Evolutionary conservation across 345 rosid species (phyloP).

Genomic region (Melaleuca quinquenervia): DNA sequence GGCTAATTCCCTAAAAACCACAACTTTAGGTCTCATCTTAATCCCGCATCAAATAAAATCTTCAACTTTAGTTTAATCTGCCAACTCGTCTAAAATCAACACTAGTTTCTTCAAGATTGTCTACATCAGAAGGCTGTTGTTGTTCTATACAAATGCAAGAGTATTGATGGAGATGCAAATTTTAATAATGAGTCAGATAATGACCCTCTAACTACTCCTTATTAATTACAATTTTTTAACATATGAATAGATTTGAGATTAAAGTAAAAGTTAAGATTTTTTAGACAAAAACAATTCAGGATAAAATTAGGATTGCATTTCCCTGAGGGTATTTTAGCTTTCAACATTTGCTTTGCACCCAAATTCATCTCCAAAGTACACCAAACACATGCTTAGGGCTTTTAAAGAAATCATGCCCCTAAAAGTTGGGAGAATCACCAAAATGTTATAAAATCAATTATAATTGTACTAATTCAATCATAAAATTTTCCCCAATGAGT

Average conservation of each 20-base stretch:
- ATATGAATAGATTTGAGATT: neutral
- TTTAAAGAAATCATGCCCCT: neutral
- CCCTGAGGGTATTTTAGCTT: no score
- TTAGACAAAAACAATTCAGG: neutral
- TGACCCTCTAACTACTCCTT: neutral
- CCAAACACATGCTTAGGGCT: neutral
- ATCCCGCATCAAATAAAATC: neutral
- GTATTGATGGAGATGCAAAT: neutral
- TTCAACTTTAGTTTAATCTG: neutral
- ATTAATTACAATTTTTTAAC: neutral
- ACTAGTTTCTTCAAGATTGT: neutral
- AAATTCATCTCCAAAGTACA: no score
- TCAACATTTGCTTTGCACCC: no score
- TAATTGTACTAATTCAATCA: no score
- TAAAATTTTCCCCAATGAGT: no score
- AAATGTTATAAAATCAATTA: no score
- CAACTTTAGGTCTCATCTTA: neutral
- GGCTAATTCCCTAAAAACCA: neutral
- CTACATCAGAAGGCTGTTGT: neutral
- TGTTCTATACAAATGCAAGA: neutral
- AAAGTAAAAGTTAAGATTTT: neutral
- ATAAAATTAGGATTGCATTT: neutral
- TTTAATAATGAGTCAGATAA: neutral
- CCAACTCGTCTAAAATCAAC: neutral
- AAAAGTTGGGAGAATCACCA: no score